Evolutionary conservation across 345 rosid genomes (phyloP).

Genomic region (Acer yangbiense): DNA sequence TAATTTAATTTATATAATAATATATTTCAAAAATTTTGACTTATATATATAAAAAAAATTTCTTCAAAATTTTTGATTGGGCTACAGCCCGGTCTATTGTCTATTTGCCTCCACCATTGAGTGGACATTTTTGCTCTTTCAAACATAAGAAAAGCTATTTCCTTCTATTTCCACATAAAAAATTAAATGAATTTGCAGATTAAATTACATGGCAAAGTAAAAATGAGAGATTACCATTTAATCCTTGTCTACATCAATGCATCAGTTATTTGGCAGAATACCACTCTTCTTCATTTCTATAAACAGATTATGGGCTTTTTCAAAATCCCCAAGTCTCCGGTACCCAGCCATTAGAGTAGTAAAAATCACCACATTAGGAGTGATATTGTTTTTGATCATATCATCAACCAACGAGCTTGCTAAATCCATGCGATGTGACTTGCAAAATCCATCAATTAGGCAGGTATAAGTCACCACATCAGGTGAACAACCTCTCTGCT

Average conservation of each 20-base stretch:
- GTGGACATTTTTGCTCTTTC: no score
- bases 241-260: not conserved
- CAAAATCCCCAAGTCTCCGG: constrained; percentile 31
- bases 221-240: not conserved
- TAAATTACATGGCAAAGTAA: not conserved
- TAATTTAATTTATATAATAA: no score
- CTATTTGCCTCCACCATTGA: no score
- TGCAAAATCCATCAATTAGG: no score
- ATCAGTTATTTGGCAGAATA: constrained; percentile 20
- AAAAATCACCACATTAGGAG: constrained; percentile 38
- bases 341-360: constrained; percentile 44
- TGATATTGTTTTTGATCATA: no score
- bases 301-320: constrained; percentile 35
- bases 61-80: no score
- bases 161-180: not conserved
- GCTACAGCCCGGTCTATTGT: no score
- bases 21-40: no score
- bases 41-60: no score
- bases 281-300: constrained; percentile 46
- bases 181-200: not conserved
- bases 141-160: no score
- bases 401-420: no score
- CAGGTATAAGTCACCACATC: not conserved
- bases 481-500: constrained; percentile 29
- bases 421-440: no score